Evolutionary conservation across 108 stramenopile species (phyloP), one percentile per base, ranked within the genome.

Genomic region (Discostella pseudostelligera): DNA sequence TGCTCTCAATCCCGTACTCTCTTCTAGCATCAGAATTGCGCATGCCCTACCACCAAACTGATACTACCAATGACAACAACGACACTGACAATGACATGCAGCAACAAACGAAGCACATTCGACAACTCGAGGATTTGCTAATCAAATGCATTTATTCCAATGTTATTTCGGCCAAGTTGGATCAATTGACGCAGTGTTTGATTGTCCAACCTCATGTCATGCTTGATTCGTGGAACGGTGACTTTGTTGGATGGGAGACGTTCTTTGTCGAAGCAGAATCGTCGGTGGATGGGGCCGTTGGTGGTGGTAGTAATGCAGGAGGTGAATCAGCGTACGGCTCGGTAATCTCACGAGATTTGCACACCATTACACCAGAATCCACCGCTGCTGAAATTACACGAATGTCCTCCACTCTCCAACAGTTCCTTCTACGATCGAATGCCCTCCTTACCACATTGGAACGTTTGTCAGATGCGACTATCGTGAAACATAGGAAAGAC

Each of bases 71-170:
- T 24, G 49, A n/a, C 24, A 19, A 17, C 0, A 39, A 59, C 29
- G 64, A 48, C 26, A 43, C 35, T 14, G 28, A 35, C 37, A n/a
- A n/a, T n/a, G n/a, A n/a, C n/a, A n/a, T n/a, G 36, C 2, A 7
- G 3, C 29, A 28, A 57, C 13, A 28, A 36, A 32, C 56, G 8
- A 13, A 26, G 7, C 44, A 54, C 72, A 56, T 67, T 43, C 76
- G 76, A 1, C 43, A 61, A 20, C 58, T 78, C 20, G 76, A 78
- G 45, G 71, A 78, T 39, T 19, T 78, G 44, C 55, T 78, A 8
- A 78, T 78, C 25, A 57, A 72, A 62, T 78, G 76, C 65, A 54
- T 78, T 13, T 78, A 72, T 62, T 59, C 65, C 39, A 67, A 72
- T 61, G n/a, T 78, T 24, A 29, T 78, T 14, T 53, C 71, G 2